Percentiles rank a stretch among this genome's conserved stretches.
Conservation (phyloP, 2,329 filamentous ascomycete species). For the Paecilomyces sp. region DNA sequence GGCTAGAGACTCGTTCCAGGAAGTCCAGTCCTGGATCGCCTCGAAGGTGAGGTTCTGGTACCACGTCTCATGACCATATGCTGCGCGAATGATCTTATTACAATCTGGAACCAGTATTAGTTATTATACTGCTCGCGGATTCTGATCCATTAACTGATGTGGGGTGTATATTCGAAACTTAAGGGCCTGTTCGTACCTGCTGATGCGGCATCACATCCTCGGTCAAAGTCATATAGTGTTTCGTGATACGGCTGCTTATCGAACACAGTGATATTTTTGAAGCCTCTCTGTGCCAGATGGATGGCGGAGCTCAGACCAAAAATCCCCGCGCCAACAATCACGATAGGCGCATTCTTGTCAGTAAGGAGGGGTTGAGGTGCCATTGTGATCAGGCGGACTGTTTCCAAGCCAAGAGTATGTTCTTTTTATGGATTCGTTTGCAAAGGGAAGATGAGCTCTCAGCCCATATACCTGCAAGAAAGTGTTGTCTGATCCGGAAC, state of each 20-base stretch:
- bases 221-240: constrained; percentile 33
- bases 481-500: neutral
- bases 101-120: constrained; percentile 20
- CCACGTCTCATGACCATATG: constrained; percentile 37
- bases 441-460: neutral
- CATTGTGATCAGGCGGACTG: neutral
- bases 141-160: neutral
- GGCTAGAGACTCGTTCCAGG: constrained; percentile 34
- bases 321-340: constrained; percentile 21
- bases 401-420: neutral
- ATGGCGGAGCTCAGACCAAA: constrained; percentile 30
- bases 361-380: neutral
- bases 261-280: constrained; percentile 41
- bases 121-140: neutral
- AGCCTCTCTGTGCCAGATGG: constrained; percentile 39
- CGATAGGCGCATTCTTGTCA: constrained; percentile 14
- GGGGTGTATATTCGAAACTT: too few relatives aligned
- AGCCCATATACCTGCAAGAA: neutral
- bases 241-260: constrained; percentile 41
- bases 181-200: constrained; percentile 22
- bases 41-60: constrained; percentile 43
- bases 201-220: constrained; percentile 39
- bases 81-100: constrained; percentile 40
- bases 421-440: neutral
- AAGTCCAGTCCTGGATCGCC: constrained; percentile 35